A percentile compares a stretch with the other conserved stretches of the same genome.
phyloP scores from a whole-genome alignment of 176 grass and related monocot genomes.

The Bromus sterilis region DNA sequence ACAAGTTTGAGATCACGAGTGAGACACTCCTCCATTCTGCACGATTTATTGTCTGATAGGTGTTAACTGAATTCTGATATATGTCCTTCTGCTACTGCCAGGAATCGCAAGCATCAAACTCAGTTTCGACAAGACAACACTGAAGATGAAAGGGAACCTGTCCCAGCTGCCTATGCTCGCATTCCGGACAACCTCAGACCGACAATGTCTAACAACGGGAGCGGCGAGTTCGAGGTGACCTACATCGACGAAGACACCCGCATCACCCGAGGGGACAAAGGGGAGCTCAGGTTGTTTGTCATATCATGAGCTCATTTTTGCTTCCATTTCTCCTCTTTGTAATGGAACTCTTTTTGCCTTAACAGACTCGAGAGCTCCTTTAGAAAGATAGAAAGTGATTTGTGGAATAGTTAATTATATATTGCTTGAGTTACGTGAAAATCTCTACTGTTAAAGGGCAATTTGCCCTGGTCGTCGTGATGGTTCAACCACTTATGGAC shows the following conservation, averaged over 20 bases:
- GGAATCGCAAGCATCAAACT: conserved; percentile 64
- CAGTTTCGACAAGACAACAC: conserved; percentile 71
- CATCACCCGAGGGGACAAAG: conserved; percentile 70
- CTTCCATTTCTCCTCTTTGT: neutral
- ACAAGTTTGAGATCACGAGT: conserved; percentile 81
- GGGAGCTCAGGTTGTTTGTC: conserved; percentile 85
- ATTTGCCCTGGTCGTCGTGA: no score
- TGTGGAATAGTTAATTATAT: no score
- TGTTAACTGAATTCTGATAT: neutral
- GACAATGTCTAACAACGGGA: conserved; percentile 52
- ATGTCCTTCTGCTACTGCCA: conserved; percentile 7
- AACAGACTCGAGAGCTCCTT: no score
- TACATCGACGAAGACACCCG: conserved; percentile 74
- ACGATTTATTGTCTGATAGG: neutral
- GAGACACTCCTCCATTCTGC: neutral
- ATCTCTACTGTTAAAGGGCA: no score
- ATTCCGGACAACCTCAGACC: conserved; percentile 64
- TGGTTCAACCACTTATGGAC: no score
- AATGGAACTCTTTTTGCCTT: neutral
- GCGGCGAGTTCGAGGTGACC: conserved; percentile 83
- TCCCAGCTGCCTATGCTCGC: conserved; percentile 70
- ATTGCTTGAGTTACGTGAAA: no score
- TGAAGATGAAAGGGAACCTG: conserved; percentile 66
- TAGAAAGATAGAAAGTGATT: no score
- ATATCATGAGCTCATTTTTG: conserved; percentile 32